Percentiles rank a stretch among this genome's conserved stretches.
Conservation (phyloP, 345 rosid species). For the Citrus australasica region DNA sequence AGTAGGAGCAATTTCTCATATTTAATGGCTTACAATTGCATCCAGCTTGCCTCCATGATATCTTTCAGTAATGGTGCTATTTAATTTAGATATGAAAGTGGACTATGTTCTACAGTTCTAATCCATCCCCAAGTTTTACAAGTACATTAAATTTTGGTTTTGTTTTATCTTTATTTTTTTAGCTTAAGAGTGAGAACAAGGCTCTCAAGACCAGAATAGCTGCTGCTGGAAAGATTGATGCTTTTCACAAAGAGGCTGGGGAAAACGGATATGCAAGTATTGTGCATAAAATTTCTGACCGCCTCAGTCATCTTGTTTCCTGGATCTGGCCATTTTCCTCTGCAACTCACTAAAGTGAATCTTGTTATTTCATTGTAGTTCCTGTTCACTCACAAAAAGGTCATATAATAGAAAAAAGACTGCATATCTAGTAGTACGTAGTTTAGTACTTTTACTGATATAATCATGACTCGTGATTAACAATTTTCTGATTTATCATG, state of each 20-base stretch:
- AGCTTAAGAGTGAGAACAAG: constrained; percentile 49
- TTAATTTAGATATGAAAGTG: not conserved
- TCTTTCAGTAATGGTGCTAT: not conserved
- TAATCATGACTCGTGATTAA: not conserved
- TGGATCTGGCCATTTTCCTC: constrained; percentile 15
- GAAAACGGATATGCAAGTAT: constrained; percentile 10
- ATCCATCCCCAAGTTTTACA: not conserved
- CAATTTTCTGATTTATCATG: not conserved
- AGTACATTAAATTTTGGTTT: too few species aligned
- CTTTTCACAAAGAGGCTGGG: constrained; percentile 3
- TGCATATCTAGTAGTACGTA: not conserved
- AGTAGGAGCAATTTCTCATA: not conserved
- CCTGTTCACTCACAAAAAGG: not conserved
- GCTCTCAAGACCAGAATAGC: constrained; percentile 37
- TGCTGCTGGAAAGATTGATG: constrained; percentile 20
- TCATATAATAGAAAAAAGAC: not conserved
- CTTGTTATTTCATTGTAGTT: not conserved
- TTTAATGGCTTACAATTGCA: not conserved
- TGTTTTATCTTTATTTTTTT: constrained; percentile 13
- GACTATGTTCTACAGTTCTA: not conserved
- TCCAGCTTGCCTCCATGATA: not conserved
- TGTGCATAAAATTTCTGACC: constrained; percentile 15
- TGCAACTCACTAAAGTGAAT: constrained; percentile 7
- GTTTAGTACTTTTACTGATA: not conserved
- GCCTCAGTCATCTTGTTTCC: constrained; percentile 11